Percentiles rank a stretch among this genome's conserved stretches.
phyloP scores from a whole-genome alignment of 2,329 filamentous ascomycete species.

The Nigrospora oryzae region DNA sequence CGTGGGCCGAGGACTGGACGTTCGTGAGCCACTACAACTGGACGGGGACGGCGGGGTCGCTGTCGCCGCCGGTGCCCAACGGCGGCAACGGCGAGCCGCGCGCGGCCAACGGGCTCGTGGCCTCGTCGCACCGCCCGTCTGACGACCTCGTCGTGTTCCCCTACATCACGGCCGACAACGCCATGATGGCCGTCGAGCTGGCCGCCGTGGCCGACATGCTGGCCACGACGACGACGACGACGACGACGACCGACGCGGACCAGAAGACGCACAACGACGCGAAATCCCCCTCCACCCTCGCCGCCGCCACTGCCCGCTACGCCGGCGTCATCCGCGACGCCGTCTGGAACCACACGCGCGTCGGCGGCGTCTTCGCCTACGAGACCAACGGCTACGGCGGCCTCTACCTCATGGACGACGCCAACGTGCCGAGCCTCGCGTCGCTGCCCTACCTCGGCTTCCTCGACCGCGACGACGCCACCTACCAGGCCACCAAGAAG shows the following conservation, averaged over 20 bases:
- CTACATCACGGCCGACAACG: conserved; percentile 2
- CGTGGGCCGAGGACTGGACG: conserved; percentile 1
- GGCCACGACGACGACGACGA: not conserved
- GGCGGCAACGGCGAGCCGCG: conserved; percentile 1
- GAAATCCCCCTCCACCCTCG: too few relatives aligned
- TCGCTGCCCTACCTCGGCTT: conserved; percentile 47
- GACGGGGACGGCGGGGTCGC: conserved; percentile 1
- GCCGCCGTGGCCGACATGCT: not conserved
- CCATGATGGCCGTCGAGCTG: conserved; percentile 3
- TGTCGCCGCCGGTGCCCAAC: not conserved
- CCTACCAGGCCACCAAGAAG: conserved; percentile 57
- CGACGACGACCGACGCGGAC: not conserved
- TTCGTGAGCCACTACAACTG: conserved; percentile 2
- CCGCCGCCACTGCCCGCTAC: not conserved
- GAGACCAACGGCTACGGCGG: conserved; percentile 50
- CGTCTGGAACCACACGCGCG: not conserved
- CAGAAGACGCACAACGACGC: too few relatives aligned
- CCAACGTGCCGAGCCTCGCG: conserved; percentile 48
- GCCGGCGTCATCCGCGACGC: not conserved
- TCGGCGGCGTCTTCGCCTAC: conserved; percentile 44
- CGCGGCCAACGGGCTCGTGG: not conserved
- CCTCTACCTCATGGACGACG: conserved; percentile 33
- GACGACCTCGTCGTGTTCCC: not conserved
- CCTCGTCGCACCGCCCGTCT: not conserved
- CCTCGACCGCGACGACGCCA: conserved; percentile 34